Evolutionary conservation across 495 filamentous ascomycete genomes (phyloP).

Genomic region (Aspergillus heteromorphus): DNA sequence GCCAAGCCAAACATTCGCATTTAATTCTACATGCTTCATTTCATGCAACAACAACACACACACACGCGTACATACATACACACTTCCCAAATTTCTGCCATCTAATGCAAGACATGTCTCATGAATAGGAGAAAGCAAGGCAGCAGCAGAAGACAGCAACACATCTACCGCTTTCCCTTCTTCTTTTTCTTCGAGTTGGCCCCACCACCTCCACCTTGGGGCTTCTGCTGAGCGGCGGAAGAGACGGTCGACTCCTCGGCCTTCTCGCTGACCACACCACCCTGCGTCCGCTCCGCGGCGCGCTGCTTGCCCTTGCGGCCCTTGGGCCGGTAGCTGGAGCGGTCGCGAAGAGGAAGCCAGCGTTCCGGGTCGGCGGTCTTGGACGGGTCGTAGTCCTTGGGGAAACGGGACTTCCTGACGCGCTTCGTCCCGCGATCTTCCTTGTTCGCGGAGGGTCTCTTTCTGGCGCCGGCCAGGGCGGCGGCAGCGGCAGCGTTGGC

Average conservation of each 20-base stretch:
- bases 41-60: not conserved
- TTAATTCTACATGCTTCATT: constrained; percentile 9
- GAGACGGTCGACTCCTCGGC: constrained; percentile 55
- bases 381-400: constrained; percentile 69
- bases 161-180: constrained; percentile 22
- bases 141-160: not conserved
- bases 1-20: not conserved
- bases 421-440: constrained; percentile 53
- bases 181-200: constrained; percentile 65
- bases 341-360: constrained; percentile 86
- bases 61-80: too few species aligned
- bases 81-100: not conserved
- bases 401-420: constrained; percentile 60
- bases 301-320: constrained; percentile 86
- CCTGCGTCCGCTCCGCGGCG: constrained; percentile 74
- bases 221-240: constrained; percentile 39
- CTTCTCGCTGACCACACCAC: constrained; percentile 67
- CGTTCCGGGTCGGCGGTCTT: constrained; percentile 84
- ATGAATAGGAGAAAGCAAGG: not conserved
- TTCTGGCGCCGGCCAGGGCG: constrained; percentile 43
- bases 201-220: constrained; percentile 32
- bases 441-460: constrained; percentile 52
- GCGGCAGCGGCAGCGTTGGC: constrained; percentile 32
- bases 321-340: constrained; percentile 83
- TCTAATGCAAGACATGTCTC: constrained; percentile 3